Evolutionary conservation across 108 stramenopile species (phyloP).

Genomic region (Nitzschia putrida): DNA sequence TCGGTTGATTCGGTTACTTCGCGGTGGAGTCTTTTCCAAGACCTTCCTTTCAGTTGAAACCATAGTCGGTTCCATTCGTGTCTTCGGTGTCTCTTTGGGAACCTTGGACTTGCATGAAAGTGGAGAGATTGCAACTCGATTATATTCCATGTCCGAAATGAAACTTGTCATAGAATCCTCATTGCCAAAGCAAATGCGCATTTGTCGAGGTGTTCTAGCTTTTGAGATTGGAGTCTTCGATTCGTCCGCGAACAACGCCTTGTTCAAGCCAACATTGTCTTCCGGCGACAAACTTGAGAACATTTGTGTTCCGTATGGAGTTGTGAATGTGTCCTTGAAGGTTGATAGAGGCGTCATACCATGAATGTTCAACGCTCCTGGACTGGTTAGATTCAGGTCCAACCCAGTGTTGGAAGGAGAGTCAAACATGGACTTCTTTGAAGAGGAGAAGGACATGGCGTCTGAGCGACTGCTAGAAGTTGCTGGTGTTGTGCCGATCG

Average conservation of each 20-base stretch:
- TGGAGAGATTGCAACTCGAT: conserved; percentile 38
- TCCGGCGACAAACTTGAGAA: conserved; percentile 39
- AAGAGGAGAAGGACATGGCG: conserved; percentile 14
- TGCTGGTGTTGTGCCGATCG: conserved; percentile 10
- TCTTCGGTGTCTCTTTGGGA: neutral
- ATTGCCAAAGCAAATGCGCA: conserved; percentile 15
- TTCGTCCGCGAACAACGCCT: conserved; percentile 49
- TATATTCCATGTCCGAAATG: conserved; percentile 31
- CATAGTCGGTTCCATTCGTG: neutral
- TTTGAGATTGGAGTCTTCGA: conserved; percentile 37
- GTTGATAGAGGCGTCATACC: conserved; percentile 53
- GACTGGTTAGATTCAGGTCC: conserved; percentile 24
- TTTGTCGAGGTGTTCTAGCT: conserved; percentile 6
- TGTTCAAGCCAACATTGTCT: conserved; percentile 44
- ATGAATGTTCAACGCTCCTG: conserved; percentile 36
- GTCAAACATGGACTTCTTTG: conserved; percentile 42
- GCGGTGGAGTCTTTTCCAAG: conserved; percentile 17
- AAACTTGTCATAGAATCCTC: conserved; percentile 20
- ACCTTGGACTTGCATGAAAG: conserved; percentile 23
- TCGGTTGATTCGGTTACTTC: conserved; percentile 7
- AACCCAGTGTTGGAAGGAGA: conserved; percentile 23
- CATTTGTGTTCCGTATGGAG: conserved; percentile 28
- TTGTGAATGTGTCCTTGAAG: conserved; percentile 41
- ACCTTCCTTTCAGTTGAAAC: conserved; percentile 2
- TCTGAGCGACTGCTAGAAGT: conserved; percentile 4